Percentiles rank a stretch among this genome's conserved stretches.
These are phyloP conservation scores for Mycena sanguinolenta DNA, from an alignment of 768 basidiomycete genomes.

Conservation along the genomic window DNA sequence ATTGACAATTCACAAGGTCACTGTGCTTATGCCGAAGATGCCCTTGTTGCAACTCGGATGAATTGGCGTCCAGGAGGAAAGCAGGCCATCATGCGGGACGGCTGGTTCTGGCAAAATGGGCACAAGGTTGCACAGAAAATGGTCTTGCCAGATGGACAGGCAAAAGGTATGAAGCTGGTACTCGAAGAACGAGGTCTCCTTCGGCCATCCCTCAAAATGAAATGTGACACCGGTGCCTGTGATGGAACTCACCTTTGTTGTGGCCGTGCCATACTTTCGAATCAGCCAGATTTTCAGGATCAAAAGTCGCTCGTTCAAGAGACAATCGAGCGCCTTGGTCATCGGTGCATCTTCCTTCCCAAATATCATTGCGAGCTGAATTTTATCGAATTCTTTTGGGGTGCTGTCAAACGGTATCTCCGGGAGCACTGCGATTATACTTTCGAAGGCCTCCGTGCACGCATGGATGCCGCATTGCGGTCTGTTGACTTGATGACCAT, in stretches of 20 bases:
- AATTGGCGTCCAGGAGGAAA: slow-evolving; percentile 34
- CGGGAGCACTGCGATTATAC: too few species aligned
- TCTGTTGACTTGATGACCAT: too few species aligned
- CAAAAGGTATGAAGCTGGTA: slow-evolving; percentile 7
- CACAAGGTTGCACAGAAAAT: not conserved
- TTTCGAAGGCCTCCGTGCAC: too few species aligned
- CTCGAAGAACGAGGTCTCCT: slow-evolving; percentile 9
- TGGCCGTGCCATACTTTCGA: not conserved
- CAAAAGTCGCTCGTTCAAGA: not conserved
- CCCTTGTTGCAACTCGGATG: slow-evolving; percentile 43
- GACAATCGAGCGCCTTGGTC: not conserved
- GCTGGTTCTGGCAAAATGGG: not conserved
- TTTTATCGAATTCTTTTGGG: too few species aligned
- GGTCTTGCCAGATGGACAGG: slow-evolving; percentile 7
- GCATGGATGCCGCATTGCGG: too few species aligned
- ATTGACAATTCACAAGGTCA: slow-evolving; percentile 50
- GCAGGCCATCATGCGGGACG: slow-evolving; percentile 4
- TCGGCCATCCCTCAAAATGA: not conserved
- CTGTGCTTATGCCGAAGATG: slow-evolving; percentile 45
- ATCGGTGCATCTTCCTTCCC: not conserved
- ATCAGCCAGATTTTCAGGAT: slow-evolving; percentile 4
- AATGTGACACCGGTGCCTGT: slow-evolving; percentile 1
- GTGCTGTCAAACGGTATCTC: not conserved
- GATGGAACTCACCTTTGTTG: slow-evolving; percentile 6
- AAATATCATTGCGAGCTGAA: slow-evolving; percentile 1